A percentile compares a stretch with the other conserved stretches of the same genome.
These are phyloP conservation scores for Tilletiaria anomala DNA, from an alignment of 1,284 basidiomycete species.

Conservation along the genomic window DNA sequence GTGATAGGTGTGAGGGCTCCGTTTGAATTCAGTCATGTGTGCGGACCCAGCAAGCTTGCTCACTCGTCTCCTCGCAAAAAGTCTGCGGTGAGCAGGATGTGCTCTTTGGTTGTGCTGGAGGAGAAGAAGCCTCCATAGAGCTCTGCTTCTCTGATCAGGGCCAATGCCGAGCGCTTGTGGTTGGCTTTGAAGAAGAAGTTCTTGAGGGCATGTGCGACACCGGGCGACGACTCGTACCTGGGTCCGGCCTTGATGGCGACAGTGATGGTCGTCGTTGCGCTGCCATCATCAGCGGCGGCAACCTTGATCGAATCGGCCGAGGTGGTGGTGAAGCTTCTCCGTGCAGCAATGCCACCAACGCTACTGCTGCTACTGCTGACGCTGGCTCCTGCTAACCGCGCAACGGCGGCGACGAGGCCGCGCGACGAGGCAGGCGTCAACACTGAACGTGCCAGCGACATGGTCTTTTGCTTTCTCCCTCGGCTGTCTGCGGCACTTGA, in stretches of 20 bases:
- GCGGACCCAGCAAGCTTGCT: too few species aligned
- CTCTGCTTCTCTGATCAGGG: constrained; percentile 81
- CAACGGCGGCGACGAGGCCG: too few species aligned
- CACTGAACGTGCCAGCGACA: too few species aligned
- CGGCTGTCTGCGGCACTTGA: too few species aligned
- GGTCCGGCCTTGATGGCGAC: neutral
- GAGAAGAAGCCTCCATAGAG: constrained; percentile 86
- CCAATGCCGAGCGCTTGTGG: constrained; percentile 61
- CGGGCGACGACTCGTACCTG: constrained; percentile 14
- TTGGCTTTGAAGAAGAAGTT: constrained; percentile 36
- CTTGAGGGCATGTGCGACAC: constrained; percentile 15
- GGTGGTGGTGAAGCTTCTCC: neutral
- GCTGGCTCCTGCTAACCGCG: too few species aligned
- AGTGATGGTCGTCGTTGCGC: neutral
- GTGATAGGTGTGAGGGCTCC: too few species aligned
- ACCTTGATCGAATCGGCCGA: neutral
- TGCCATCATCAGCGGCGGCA: neutral
- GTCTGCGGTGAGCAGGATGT: constrained; percentile 81
- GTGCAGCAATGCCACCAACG: too few species aligned
- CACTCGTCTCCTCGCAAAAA: constrained; percentile 89
- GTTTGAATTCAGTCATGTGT: too few species aligned
- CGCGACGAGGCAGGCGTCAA: too few species aligned
- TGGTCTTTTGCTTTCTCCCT: too few species aligned
- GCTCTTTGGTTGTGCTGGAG: constrained; percentile 69
- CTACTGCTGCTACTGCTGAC: too few species aligned